phyloP scores from a whole-genome alignment of 306 rosid genomes.

The Chamaecrista fasciculata region DNA sequence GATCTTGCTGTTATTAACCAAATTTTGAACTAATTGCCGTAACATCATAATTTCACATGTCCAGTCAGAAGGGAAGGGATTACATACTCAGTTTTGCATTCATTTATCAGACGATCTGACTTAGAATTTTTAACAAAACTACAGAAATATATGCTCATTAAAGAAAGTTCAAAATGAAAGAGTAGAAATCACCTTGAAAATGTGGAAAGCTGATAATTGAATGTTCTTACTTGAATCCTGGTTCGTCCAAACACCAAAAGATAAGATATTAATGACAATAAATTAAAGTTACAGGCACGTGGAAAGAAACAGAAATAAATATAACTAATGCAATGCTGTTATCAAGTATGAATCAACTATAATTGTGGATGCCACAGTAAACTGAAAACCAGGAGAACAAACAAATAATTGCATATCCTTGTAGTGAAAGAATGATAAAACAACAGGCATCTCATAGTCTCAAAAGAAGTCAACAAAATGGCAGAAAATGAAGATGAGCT shows the following conservation, averaged over 20 bases:
- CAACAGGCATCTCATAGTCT: neutral
- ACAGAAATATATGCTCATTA: slow-evolving; percentile 14
- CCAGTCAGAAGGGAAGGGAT: neutral
- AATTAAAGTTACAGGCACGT: slow-evolving; percentile 18
- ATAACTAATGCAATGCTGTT: slow-evolving; percentile 12
- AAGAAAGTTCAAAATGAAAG: slow-evolving; percentile 19
- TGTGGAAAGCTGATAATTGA: slow-evolving; percentile 93
- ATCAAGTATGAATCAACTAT: neutral
- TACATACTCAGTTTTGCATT: neutral
- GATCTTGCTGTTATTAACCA: neutral
- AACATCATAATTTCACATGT: neutral
- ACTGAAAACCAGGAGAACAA: slow-evolving; percentile 7
- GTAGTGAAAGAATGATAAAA: neutral
- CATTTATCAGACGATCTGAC: neutral
- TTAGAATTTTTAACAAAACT: neutral
- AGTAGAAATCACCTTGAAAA: slow-evolving; percentile 71
- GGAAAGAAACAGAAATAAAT: slow-evolving; percentile 8
- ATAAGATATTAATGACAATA: neutral
- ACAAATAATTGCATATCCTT: neutral
- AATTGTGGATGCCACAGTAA: slow-evolving; percentile 1
- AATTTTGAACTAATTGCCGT: neutral
- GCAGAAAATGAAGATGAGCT: slow-evolving; percentile 18
- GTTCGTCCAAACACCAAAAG: slow-evolving; percentile 27
- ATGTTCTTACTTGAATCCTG: slow-evolving; percentile 98
- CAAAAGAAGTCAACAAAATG: neutral